Conservation (phyloP, 1,284 basidiomycete species). For the Trichosporon ovoides region DNA sequence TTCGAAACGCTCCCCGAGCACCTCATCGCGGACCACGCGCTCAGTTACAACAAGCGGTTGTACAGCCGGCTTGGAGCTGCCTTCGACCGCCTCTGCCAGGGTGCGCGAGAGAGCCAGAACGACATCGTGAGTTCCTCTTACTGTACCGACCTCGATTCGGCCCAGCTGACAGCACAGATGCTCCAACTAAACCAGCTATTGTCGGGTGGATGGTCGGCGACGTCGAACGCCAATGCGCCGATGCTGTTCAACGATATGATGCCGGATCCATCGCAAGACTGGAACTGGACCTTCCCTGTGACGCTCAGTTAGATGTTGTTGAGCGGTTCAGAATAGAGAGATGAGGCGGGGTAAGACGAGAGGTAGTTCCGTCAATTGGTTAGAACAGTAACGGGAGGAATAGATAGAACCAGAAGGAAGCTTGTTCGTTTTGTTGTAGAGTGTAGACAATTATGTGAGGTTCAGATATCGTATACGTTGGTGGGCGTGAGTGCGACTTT, state of each 20-base stretch:
- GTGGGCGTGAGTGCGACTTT: too few species aligned
- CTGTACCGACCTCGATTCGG: background rate
- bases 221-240: background rate
- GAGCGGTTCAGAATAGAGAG: background rate
- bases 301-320: background rate
- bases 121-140: background rate
- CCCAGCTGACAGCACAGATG: constrained; percentile 5
- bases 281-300: constrained; percentile 2
- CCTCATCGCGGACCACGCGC: constrained; percentile 1
- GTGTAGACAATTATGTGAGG: background rate
- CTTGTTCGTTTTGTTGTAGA: background rate
- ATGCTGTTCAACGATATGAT: constrained; percentile 2
- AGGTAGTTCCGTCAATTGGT: too few species aligned
- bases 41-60: constrained; percentile 1
- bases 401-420: background rate
- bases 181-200: background rate
- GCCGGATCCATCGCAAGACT: background rate
- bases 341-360: too few species aligned
- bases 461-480: too few species aligned
- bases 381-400: too few species aligned
- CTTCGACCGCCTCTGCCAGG: background rate
- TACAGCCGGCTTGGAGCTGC: background rate
- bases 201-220: background rate
- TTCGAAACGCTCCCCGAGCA: background rate
- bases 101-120: background rate